These are phyloP conservation scores for Xerocomellus intermedius DNA, from an alignment of 768 basidiomycete species.

Conservation along the genomic window DNA sequence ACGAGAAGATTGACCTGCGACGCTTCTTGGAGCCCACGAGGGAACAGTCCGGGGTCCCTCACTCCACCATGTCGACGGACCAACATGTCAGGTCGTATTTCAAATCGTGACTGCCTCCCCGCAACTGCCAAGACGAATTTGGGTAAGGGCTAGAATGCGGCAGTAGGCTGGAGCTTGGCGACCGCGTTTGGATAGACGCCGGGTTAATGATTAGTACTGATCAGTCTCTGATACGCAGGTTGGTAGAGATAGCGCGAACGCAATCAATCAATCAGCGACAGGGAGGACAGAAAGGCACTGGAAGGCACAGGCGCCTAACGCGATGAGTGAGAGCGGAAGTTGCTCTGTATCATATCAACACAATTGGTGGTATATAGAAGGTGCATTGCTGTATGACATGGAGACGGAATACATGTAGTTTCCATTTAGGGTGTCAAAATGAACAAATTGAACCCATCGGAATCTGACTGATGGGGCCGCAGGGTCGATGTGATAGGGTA, in stretches of 20 bases:
- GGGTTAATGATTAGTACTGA: constrained; percentile 1
- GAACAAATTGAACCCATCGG: constrained; percentile 28
- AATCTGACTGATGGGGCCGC: constrained; percentile 31
- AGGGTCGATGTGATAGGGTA: constrained; percentile 40
- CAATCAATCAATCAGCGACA: constrained; percentile 18
- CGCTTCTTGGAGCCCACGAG: constrained; percentile 7
- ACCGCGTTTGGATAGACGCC: constrained; percentile 14
- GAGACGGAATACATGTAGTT: constrained; percentile 17
- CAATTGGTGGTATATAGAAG: constrained; percentile 22
- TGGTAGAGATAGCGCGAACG: not conserved
- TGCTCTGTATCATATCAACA: constrained; percentile 13
- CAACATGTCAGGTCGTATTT: constrained; percentile 15
- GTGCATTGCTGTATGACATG: constrained; percentile 19
- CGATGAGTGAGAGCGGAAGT: constrained; percentile 10
- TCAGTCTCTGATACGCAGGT: constrained; percentile 10
- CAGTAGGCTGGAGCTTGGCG: constrained; percentile 24
- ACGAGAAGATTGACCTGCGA: constrained; percentile 15
- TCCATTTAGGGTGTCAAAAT: constrained; percentile 21
- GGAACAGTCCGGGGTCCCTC: constrained; percentile 14
- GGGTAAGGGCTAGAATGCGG: constrained; percentile 14
- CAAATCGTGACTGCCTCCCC: constrained; percentile 17
- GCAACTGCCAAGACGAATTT: constrained; percentile 20
- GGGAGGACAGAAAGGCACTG: not conserved
- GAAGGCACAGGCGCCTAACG: not conserved
- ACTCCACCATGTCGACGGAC: constrained; percentile 8